These are phyloP conservation scores for Coleophoma eucalyptorum DNA, from an alignment of 2,329 filamentous ascomycete genomes.

Conservation along the genomic window DNA sequence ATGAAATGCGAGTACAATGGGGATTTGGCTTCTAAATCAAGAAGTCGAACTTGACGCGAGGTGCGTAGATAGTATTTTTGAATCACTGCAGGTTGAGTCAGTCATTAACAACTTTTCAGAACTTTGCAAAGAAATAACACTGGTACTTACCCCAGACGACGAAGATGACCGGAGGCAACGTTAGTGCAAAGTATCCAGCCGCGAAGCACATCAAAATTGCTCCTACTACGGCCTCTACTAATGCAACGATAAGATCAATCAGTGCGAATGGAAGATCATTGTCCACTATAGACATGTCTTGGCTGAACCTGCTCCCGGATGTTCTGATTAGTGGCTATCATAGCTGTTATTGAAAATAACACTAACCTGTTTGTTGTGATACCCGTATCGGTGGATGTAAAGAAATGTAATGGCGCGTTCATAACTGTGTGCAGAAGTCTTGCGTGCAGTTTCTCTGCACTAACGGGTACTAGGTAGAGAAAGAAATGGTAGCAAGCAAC, in stretches of 20 bases:
- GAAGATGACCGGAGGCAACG: conserved; percentile 33
- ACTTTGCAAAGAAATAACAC: neutral
- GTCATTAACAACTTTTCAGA: neutral
- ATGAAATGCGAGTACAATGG: conserved; percentile 40
- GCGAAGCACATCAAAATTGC: conserved; percentile 28
- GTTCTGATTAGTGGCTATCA: neutral
- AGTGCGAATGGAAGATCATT: conserved; percentile 17
- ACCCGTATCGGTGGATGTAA: conserved; percentile 16
- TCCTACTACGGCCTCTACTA: conserved; percentile 35
- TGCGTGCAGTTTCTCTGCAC: conserved; percentile 44
- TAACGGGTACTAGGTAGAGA: conserved; percentile 47
- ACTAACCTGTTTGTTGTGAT: conserved; percentile 13
- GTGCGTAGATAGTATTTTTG: conserved; percentile 41
- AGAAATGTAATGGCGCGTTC: conserved; percentile 32
- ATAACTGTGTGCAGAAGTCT: conserved; percentile 41
- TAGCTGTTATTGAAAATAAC: neutral
- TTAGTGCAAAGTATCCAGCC: conserved; percentile 34
- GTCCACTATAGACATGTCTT: conserved; percentile 20
- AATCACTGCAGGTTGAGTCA: neutral
- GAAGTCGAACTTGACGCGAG: conserved; percentile 39
- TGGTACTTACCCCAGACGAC: neutral
- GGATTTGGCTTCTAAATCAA: conserved; percentile 36
- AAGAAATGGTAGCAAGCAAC: conserved; percentile 32
- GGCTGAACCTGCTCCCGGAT: conserved; percentile 11
- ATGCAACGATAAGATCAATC: conserved; percentile 7